A percentile compares a stretch with the other conserved stretches of the same genome.
Conservation (phyloP, 164 flowering plant species). For the Hamamelis virginiana region DNA sequence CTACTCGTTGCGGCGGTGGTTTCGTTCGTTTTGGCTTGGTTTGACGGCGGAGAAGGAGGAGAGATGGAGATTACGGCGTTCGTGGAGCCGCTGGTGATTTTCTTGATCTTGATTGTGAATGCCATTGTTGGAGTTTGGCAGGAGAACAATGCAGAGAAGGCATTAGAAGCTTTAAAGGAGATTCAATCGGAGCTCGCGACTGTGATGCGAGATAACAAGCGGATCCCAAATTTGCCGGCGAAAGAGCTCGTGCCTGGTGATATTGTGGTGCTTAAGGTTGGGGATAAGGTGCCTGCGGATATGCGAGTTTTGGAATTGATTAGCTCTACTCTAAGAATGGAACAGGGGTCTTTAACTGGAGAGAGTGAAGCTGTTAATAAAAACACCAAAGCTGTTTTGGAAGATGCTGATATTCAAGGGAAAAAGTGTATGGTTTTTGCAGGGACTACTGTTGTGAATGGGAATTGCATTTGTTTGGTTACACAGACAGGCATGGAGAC, state of each 20-base stretch:
- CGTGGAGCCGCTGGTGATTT: constrained; percentile 54
- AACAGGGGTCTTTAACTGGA: constrained; percentile 54
- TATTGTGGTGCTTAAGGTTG: constrained; percentile 40
- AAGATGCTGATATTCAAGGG: constrained; percentile 44
- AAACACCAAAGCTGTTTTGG: constrained; percentile 28
- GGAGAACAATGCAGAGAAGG: constrained; percentile 54
- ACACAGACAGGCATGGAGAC: constrained; percentile 37
- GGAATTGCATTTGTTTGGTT: constrained; percentile 37
- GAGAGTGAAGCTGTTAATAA: constrained; percentile 53
- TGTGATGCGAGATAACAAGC: constrained; percentile 31
- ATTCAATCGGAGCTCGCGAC: constrained; percentile 43
- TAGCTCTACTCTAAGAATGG: constrained; percentile 45
- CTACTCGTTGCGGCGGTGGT: constrained; percentile 42
- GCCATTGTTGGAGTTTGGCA: constrained; percentile 57
- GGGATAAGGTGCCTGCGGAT: constrained; percentile 51
- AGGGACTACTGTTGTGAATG: constrained; percentile 51
- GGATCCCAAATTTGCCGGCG: constrained; percentile 30
- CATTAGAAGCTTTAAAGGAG: constrained; percentile 50
- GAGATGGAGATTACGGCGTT: constrained; percentile 44
- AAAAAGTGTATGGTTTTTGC: constrained; percentile 48
- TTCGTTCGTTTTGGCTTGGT: constrained; percentile 45
- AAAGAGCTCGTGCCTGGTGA: constrained; percentile 51
- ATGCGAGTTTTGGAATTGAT: constrained; percentile 42
- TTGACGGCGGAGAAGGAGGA: constrained; percentile 42
- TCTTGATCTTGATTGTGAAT: constrained; percentile 45